Conservation (phyloP, 2,329 filamentous ascomycete species). For the Ophiocordyceps camponoti-leonardi region DNA sequence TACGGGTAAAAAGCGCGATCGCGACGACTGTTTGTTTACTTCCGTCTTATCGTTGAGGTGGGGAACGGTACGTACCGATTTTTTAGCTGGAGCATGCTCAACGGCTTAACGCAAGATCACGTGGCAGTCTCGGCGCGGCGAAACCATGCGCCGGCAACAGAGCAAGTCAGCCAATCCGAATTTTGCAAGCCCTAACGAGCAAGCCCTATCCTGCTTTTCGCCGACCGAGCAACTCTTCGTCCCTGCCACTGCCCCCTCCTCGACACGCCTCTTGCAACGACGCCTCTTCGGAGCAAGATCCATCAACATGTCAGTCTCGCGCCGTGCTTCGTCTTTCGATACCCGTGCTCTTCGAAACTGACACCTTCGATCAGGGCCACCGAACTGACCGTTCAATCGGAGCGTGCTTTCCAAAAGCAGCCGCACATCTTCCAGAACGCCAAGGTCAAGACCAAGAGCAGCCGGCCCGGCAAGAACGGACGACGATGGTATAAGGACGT, state of each 20-base stretch:
- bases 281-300: constrained; percentile 21
- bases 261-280: constrained; percentile 21
- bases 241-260: constrained; percentile 17
- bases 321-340: neutral
- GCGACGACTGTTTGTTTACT: constrained; percentile 18
- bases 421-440: constrained; percentile 99
- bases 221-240: constrained; percentile 18
- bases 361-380: constrained; percentile 58
- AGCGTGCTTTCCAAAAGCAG: constrained; percentile 99
- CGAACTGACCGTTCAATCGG: constrained; percentile 98
- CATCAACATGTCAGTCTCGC: constrained; percentile 24
- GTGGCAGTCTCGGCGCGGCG: neutral
- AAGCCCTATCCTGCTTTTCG: constrained; percentile 20
- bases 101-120: neutral
- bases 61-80: constrained; percentile 5
- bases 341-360: constrained; percentile 9
- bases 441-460: constrained; percentile 77
- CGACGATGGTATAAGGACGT: constrained; percentile 98
- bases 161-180: constrained; percentile 15
- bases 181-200: constrained; percentile 24
- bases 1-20: neutral
- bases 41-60: constrained; percentile 4
- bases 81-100: neutral
- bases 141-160: constrained; percentile 4
- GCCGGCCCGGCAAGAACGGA: constrained; percentile 77